These are phyloP conservation scores for Rhododendron vialii DNA, from an alignment of 148 eudicot genomes.

Conservation along the genomic window DNA sequence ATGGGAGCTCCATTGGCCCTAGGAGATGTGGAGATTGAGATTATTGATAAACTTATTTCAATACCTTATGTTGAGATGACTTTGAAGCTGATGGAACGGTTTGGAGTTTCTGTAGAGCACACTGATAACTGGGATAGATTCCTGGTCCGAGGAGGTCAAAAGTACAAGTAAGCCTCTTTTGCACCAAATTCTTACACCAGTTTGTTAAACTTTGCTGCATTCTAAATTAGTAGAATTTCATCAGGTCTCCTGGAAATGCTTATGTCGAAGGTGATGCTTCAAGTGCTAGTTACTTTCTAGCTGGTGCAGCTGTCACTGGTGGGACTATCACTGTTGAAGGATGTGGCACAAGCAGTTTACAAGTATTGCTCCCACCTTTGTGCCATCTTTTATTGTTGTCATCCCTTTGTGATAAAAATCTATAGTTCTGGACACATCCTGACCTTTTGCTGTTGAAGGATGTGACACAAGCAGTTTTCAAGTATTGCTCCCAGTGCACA, in stretches of 20 bases:
- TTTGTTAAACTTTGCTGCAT: neutral
- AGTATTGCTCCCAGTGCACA: neutral
- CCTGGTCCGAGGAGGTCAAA: constrained; percentile 83
- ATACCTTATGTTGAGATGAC: constrained; percentile 97
- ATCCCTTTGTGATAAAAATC: neutral
- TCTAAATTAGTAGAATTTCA: constrained; percentile 2
- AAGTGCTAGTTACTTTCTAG: constrained; percentile 96
- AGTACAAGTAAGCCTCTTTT: constrained; percentile 76
- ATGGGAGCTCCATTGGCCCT: constrained; percentile 95
- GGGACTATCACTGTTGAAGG: constrained; percentile 99
- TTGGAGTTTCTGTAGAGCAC: constrained; percentile 82
- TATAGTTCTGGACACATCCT: neutral
- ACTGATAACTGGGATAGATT: constrained; percentile 75
- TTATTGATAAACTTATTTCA: constrained; percentile 80
- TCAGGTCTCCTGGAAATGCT: constrained; percentile 94
- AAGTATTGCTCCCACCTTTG: constrained; percentile 36
- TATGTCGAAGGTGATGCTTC: constrained; percentile 99
- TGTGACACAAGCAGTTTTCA: too few species aligned
- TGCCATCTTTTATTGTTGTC: neutral
- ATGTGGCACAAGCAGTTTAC: constrained; percentile 93
- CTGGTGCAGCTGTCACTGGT: constrained; percentile 97
- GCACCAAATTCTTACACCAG: neutral
- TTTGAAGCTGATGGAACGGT: constrained; percentile 85
- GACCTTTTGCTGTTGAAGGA: neutral
- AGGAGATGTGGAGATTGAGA: constrained; percentile 92